Evolutionary conservation across 1,139 yeast species (phyloP).

Genomic region (Saccharomyces uvarum): DNA sequence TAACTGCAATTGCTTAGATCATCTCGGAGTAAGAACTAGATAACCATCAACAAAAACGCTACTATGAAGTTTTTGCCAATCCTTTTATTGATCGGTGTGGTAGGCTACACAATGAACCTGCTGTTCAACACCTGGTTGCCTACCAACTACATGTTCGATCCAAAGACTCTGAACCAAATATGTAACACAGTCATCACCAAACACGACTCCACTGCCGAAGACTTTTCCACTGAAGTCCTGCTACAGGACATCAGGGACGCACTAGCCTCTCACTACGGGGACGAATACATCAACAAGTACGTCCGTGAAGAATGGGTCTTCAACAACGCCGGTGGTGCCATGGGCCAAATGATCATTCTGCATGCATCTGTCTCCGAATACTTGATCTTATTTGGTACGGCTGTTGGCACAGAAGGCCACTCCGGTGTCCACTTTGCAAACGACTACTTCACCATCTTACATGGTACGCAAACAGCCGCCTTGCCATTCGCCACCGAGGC

Average conservation of each 20-base stretch:
- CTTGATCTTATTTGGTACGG: constrained; percentile 79
- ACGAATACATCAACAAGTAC: constrained; percentile 57
- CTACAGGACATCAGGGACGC: constrained; percentile 54
- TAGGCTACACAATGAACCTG: constrained; percentile 33
- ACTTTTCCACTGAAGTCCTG: constrained; percentile 24
- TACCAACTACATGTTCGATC: constrained; percentile 45
- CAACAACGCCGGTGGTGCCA: constrained; percentile 97
- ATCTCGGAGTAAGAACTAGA: too few relatives aligned
- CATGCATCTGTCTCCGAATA: constrained; percentile 96
- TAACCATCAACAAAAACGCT: too few relatives aligned
- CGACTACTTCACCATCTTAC: constrained; percentile 85
- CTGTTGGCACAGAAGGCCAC: constrained; percentile 93
- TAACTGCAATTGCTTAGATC: background rate
- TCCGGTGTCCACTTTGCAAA: constrained; percentile 93
- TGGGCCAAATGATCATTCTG: constrained; percentile 93
- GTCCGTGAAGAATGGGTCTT: constrained; percentile 83
- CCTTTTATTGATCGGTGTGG: constrained; percentile 12
- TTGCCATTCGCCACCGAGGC: constrained; percentile 51
- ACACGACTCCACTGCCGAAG: constrained; percentile 36
- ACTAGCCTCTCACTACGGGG: constrained; percentile 58
- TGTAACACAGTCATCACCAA: constrained; percentile 46
- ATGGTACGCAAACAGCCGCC: constrained; percentile 73
- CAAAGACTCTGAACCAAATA: constrained; percentile 40
- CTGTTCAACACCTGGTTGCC: constrained; percentile 65
- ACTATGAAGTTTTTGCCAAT: constrained; percentile 28